These are phyloP conservation scores for Chlorella sp. DNA, from an alignment of 139 green algal species.

Conservation along the genomic window DNA sequence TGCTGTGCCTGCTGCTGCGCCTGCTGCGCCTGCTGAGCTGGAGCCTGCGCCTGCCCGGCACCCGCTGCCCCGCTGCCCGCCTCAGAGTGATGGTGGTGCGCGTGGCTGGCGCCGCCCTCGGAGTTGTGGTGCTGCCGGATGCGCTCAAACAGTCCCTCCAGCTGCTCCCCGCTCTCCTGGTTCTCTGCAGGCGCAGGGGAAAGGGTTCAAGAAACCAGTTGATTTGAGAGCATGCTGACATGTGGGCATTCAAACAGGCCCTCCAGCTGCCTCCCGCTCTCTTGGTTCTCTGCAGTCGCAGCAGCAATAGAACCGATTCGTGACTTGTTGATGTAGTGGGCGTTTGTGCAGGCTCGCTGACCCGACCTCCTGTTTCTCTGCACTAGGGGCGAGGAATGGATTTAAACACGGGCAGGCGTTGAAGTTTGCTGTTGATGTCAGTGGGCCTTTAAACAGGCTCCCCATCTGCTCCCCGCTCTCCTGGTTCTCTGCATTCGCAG, in stretches of 20 bases:
- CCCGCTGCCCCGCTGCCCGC: neutral
- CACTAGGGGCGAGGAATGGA: neutral
- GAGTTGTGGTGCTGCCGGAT: neutral
- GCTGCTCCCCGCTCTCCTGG: slow-evolving; percentile 47
- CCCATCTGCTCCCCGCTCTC: slow-evolving; percentile 49
- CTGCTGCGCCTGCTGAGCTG: neutral
- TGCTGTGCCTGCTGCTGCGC: neutral
- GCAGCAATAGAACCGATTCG: too few species aligned
- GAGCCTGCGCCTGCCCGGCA: neutral
- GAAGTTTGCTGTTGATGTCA: too few species aligned
- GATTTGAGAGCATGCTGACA: neutral
- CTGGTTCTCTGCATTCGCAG: slow-evolving; percentile 51
- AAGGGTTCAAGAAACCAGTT: neutral
- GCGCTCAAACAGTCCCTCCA: slow-evolving; percentile 37
- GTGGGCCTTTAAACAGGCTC: slow-evolving; percentile 30
- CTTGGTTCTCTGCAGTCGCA: too few species aligned
- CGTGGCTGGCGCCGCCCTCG: neutral
- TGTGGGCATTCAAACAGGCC: neutral
- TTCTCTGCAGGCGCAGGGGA: slow-evolving; percentile 50
- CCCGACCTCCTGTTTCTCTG: too few species aligned
- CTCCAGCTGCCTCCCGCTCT: neutral
- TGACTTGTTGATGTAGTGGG: too few species aligned
- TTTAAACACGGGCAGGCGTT: neutral
- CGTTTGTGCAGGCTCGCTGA: too few species aligned
- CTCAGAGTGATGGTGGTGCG: neutral